Base-by-base conservation (phyloP, 805 yeast species). In the Starmera caribaea region DNA sequence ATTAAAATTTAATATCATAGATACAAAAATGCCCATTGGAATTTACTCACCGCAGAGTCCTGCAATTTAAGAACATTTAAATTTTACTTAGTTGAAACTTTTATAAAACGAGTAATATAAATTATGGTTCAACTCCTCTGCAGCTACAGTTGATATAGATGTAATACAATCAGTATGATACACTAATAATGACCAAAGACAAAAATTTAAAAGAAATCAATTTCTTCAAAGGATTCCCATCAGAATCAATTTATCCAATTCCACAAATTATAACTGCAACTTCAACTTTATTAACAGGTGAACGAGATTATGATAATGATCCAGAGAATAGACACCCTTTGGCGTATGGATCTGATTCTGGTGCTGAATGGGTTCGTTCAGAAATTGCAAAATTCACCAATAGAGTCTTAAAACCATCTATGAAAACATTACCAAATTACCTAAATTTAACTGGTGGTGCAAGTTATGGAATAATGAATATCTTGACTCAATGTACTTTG, bases 211-310 rank as follows among this genome's bases (percentile, higher is more conserved):
- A n/a, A n/a, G 26, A 21, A 21, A 69, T 78, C 48, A 84, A 86
- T 54, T 81, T 88, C 61, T 84, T 85, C 63, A 78, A 75, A 46
- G 96, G 96, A 0, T 95, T 87, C 50, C 95, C 96, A 1, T 67
- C 86, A 0, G 67, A 69, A 17, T 46, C 65, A 0, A 62, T 88
- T 10, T 67, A 84, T 3, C 95, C 96, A 0, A 57, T 65, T 10
- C 49, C 62, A 41, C 70, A 72, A 33, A 70, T 88, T 14, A 60
- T 78, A 0, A 66, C 68, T 6, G 88, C 94, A 0, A 71, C 82
- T 3, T 53, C 60, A 1, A 53, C 64, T 13, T 69, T 81, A 1
- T 61, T 87, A 12, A 41, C 60, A 16, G 58, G 53, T 2, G 45
- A 51, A 5, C 60, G 79, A 35, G 64, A 62, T 4, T 76, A 70